Conservation (phyloP, 257 asterid genomes). For the Ilex asprella region DNA sequence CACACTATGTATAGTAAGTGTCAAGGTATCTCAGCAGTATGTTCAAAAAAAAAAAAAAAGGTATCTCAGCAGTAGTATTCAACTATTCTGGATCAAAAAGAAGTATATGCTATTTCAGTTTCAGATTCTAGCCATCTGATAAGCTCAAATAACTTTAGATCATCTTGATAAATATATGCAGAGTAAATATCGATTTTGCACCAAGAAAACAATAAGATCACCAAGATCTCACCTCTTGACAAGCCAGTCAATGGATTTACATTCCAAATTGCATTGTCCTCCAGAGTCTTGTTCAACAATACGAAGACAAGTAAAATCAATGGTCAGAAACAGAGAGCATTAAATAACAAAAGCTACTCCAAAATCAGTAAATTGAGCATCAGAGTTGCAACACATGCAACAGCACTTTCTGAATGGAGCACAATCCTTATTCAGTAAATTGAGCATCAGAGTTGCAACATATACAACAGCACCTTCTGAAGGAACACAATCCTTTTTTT, state of each 20-base stretch:
- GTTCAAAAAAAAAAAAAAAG: too few species aligned
- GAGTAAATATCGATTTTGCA: too few species aligned
- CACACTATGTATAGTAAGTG: too few species aligned
- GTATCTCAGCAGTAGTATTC: background rate
- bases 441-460: background rate
- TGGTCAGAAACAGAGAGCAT: slow-evolving; percentile 16
- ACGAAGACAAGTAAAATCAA: slow-evolving; percentile 32
- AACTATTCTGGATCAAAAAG: slow-evolving; percentile 1
- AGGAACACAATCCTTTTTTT: background rate
- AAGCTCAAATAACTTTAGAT: too few species aligned
- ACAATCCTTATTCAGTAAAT: background rate
- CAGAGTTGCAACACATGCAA: background rate
- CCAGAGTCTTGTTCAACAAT: slow-evolving; percentile 89
- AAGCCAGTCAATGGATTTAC: slow-evolving; percentile 96
- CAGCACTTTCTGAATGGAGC: background rate
- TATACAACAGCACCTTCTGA: background rate
- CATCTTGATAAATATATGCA: too few species aligned
- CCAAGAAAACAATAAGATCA: background rate
- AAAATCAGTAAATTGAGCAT: background rate
- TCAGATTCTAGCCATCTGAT: too few species aligned
- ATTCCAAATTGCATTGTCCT: slow-evolving; percentile 87
- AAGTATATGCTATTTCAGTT: too few species aligned
- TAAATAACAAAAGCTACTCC: background rate
- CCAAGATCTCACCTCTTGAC: slow-evolving; percentile 70
- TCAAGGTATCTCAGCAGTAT: background rate